These are phyloP conservation scores for Carallia pectinifolia DNA, from an alignment of 345 rosid species.

Conservation along the genomic window DNA sequence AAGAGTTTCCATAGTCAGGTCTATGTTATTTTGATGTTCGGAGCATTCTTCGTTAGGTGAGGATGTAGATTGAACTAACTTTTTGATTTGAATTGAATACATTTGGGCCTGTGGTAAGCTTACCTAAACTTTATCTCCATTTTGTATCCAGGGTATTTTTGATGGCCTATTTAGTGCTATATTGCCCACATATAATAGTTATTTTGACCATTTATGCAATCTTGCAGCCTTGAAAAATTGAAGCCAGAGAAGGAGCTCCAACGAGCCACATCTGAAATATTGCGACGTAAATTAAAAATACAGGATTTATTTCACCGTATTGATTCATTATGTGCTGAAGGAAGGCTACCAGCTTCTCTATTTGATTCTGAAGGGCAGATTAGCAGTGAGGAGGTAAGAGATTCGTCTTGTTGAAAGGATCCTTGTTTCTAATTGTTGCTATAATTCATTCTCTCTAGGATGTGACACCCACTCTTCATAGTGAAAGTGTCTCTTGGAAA, in stretches of 20 bases:
- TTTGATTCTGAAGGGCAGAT: conserved; percentile 94
- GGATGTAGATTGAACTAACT: too few species aligned
- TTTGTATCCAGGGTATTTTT: neutral
- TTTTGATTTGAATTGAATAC: too few species aligned
- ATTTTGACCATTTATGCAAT: neutral
- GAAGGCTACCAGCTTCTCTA: conserved; percentile 70
- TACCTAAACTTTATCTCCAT: neutral
- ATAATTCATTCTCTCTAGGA: neutral
- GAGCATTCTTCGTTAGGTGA: too few species aligned
- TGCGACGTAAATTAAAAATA: conserved; percentile 66
- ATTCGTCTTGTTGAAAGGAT: neutral
- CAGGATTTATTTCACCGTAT: conserved; percentile 81
- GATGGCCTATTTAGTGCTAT: conserved; percentile 5
- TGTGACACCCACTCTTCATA: neutral
- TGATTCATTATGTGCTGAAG: conserved; percentile 75
- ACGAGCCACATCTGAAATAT: conserved; percentile 79
- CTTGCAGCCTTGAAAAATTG: conserved; percentile 79
- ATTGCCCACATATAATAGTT: conserved; percentile 7
- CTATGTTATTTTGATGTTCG: too few species aligned
- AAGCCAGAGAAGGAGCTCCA: conserved; percentile 98
- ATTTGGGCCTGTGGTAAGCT: too few species aligned
- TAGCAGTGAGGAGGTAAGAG: conserved; percentile 91
- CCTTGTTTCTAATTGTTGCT: neutral
- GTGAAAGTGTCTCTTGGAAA: conserved; percentile 1
- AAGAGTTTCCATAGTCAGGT: too few species aligned